A percentile compares a stretch with the other conserved stretches of the same genome.
phyloP scores from a whole-genome alignment of 2,329 filamentous ascomycete genomes.

The Clathrospora elynae region DNA sequence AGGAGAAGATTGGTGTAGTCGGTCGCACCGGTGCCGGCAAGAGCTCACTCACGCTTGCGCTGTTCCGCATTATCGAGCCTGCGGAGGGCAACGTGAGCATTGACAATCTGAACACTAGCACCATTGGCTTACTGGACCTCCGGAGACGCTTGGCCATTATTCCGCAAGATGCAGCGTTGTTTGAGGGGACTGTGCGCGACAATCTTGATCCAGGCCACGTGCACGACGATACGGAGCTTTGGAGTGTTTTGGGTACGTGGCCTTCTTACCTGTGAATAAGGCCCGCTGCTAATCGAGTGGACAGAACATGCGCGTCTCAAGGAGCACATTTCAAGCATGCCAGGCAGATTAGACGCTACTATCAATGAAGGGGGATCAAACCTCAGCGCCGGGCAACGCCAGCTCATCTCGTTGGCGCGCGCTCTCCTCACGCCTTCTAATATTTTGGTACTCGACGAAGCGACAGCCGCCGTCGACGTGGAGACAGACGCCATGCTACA shows the following conservation, averaged over 20 bases:
- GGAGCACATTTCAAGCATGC: slow-evolving; percentile 85
- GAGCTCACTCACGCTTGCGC: slow-evolving; percentile 85
- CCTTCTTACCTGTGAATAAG: background rate
- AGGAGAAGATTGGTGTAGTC: slow-evolving; percentile 97
- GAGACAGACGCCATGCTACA: slow-evolving; percentile 70
- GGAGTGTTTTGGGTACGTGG: slow-evolving; percentile 85
- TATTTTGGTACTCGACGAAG: slow-evolving; percentile 95
- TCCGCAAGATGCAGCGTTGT: slow-evolving; percentile 94
- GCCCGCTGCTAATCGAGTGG: slow-evolving; percentile 24
- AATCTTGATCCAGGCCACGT: slow-evolving; percentile 95
- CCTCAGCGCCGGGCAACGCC: slow-evolving; percentile 90
- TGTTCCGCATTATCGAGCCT: slow-evolving; percentile 96
- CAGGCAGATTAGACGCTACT: slow-evolving; percentile 84
- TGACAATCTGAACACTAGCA: slow-evolving; percentile 85
- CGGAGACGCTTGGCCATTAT: slow-evolving; percentile 92
- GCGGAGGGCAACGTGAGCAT: slow-evolving; percentile 83
- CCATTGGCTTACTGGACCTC: slow-evolving; percentile 87
- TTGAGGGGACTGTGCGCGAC: slow-evolving; percentile 90
- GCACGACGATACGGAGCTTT: slow-evolving; percentile 95
- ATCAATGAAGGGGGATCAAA: slow-evolving; percentile 97
- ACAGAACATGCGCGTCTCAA: slow-evolving; percentile 90
- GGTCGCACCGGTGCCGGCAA: slow-evolving; percentile 96
- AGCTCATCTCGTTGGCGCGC: slow-evolving; percentile 90
- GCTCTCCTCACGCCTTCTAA: slow-evolving; percentile 95
- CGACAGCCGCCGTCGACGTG: slow-evolving; percentile 77